Evolutionary conservation across 306 rosid species (phyloP).

Genomic region (Cicer pinnatifidum): DNA sequence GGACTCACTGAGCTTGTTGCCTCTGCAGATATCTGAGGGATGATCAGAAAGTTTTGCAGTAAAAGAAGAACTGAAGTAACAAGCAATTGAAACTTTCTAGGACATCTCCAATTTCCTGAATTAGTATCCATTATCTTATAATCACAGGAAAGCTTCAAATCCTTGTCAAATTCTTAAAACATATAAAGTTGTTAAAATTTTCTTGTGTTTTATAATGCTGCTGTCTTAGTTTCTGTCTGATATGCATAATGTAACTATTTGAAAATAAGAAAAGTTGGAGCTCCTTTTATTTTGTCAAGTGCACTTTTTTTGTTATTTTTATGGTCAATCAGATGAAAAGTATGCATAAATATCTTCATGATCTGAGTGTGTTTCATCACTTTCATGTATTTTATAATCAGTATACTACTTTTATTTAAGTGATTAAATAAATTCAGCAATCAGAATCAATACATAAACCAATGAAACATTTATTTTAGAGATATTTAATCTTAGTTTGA

Average conservation of each 20-base stretch:
- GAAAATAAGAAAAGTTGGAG: constrained; percentile 43
- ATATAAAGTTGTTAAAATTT: constrained; percentile 29
- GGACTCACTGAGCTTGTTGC: constrained; percentile 59
- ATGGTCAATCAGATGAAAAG: constrained; percentile 43
- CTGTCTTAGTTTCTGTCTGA: constrained; percentile 29
- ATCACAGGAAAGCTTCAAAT: constrained; percentile 34
- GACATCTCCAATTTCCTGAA: constrained; percentile 51
- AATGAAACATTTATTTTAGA: constrained; percentile 38
- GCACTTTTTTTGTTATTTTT: constrained; percentile 43
- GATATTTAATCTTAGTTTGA: constrained; percentile 9
- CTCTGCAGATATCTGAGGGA: constrained; percentile 47
- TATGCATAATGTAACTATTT: constrained; percentile 18
- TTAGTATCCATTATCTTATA: constrained; percentile 48
- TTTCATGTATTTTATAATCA: neutral
- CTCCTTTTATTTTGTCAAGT: constrained; percentile 43
- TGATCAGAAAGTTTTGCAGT: constrained; percentile 50
- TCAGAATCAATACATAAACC: constrained; percentile 32
- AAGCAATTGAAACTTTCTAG: constrained; percentile 48
- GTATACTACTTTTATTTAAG: constrained; percentile 29
- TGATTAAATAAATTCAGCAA: constrained; percentile 25
- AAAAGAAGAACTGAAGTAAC: constrained; percentile 52
- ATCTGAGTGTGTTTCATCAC: constrained; percentile 29
- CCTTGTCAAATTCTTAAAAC: constrained; percentile 36
- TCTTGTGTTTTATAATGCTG: constrained; percentile 38
- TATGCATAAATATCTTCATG: constrained; percentile 41